Percentiles rank a stretch among this genome's conserved stretches.
phyloP scores from a whole-genome alignment of 352 stramenopile species.

The Globisporangium barbulae region DNA sequence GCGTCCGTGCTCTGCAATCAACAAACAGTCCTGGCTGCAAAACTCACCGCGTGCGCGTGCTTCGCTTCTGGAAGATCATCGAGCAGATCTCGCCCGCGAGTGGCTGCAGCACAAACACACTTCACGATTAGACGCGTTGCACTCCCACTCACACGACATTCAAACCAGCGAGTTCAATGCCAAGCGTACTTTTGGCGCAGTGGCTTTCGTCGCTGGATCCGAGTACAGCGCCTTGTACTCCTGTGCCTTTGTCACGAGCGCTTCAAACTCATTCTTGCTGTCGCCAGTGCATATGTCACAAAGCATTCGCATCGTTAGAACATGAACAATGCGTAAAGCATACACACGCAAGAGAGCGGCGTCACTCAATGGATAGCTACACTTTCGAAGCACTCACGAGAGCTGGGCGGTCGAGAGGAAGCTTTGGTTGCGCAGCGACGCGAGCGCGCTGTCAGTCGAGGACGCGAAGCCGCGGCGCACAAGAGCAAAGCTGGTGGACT shows the following conservation, averaged over 20 bases:
- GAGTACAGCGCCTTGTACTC: conserved; percentile 72
- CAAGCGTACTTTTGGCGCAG: conserved; percentile 36
- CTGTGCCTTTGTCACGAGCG: conserved; percentile 60
- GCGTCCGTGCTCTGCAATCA: background rate
- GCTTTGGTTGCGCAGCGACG: conserved; percentile 54
- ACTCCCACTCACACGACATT: background rate
- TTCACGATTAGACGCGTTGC: background rate
- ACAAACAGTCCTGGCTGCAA: background rate
- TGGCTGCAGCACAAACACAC: conserved; percentile 22
- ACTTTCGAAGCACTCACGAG: conserved; percentile 24
- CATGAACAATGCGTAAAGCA: background rate
- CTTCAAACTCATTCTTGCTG: conserved; percentile 41
- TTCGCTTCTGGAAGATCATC: conserved; percentile 95
- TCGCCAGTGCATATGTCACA: background rate
- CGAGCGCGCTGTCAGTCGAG: conserved; percentile 22
- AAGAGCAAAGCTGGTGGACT: background rate
- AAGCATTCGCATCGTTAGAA: background rate
- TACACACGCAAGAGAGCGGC: background rate
- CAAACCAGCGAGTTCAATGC: background rate
- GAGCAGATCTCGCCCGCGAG: conserved; percentile 79
- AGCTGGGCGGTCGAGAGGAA: conserved; percentile 76
- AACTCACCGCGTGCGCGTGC: conserved; percentile 79
- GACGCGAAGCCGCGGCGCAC: conserved; percentile 8
- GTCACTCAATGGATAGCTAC: background rate
- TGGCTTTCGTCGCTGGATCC: conserved; percentile 45